Percentiles rank a stretch among this genome's conserved stretches.
phyloP scores from a whole-genome alignment of 2,329 filamentous ascomycete species.

The Fusarium marasasianum region DNA sequence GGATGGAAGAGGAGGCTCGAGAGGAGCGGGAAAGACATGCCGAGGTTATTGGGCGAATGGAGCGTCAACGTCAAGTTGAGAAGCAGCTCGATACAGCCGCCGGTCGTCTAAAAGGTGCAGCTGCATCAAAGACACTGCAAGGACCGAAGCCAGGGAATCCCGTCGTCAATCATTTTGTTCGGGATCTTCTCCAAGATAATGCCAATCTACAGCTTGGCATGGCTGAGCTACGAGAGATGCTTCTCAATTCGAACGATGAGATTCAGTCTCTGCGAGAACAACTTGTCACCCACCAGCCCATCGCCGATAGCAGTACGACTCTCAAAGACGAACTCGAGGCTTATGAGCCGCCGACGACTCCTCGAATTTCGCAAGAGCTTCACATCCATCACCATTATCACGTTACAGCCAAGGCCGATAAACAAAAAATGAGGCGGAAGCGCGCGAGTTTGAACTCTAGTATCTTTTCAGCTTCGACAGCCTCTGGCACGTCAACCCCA shows the following conservation, averaged over 20 bases:
- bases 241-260: slow-evolving; percentile 92
- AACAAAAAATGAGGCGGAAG: slow-evolving; percentile 75
- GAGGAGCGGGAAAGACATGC: slow-evolving; percentile 84
- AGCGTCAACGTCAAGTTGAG: slow-evolving; percentile 83
- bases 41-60: slow-evolving; percentile 84
- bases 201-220: slow-evolving; percentile 92
- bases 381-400: slow-evolving; percentile 98
- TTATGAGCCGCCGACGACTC: slow-evolving; percentile 47
- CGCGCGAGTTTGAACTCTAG: slow-evolving; percentile 70
- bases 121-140: slow-evolving; percentile 72
- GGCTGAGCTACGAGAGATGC: slow-evolving; percentile 88
- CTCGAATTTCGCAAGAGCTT: slow-evolving; percentile 71
- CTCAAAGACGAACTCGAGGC: slow-evolving; percentile 77
- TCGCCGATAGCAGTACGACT: slow-evolving; percentile 60
- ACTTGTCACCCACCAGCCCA: slow-evolving; percentile 79
- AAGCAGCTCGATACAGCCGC: slow-evolving; percentile 82
- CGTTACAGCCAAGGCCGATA: slow-evolving; percentile 68
- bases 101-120: slow-evolving; percentile 81
- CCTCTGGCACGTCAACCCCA: slow-evolving; percentile 54
- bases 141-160: slow-evolving; percentile 67
- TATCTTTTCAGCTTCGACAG: slow-evolving; percentile 66
- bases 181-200: slow-evolving; percentile 94
- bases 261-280: slow-evolving; percentile 88
- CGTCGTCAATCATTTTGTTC: slow-evolving; percentile 95
- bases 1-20: slow-evolving; percentile 83